Evolutionary conservation across 1,284 basidiomycete species (phyloP).

Genomic region (Austroboletus rostrupii): DNA sequence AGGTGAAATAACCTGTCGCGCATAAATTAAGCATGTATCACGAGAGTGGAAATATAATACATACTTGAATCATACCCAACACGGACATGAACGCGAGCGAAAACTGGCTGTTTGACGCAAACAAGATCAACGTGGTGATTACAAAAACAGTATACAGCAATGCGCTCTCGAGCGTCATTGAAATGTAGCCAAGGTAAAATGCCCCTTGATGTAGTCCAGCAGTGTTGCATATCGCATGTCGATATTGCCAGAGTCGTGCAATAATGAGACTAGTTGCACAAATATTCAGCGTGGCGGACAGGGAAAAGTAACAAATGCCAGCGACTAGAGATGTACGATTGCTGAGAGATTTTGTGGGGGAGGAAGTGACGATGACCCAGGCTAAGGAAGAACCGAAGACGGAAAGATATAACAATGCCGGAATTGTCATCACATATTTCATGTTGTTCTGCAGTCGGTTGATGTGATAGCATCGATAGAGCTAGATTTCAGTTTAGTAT

Average conservation of each 20-base stretch:
- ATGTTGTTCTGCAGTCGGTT: constrained; percentile 13
- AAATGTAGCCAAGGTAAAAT: constrained; percentile 22
- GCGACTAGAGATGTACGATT: constrained; percentile 12
- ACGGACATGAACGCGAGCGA: constrained; percentile 13
- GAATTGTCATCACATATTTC: background rate
- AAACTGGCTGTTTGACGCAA: constrained; percentile 12
- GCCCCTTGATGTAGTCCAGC: constrained; percentile 10
- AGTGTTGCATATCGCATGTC: constrained; percentile 6
- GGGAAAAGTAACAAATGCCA: constrained; percentile 17
- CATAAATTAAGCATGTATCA: background rate
- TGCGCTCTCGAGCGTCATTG: constrained; percentile 26
- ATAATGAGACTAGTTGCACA: constrained; percentile 13
- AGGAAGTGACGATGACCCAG: constrained; percentile 13
- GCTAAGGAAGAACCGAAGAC: constrained; percentile 16
- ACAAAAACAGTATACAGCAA: constrained; percentile 14
- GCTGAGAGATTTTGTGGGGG: constrained; percentile 10
- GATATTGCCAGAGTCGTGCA: constrained; percentile 16
- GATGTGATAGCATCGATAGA: constrained; percentile 22
- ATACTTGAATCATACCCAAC: constrained; percentile 18
- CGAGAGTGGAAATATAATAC: background rate
- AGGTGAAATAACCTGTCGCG: background rate
- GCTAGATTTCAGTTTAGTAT: constrained; percentile 9
- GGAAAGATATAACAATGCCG: constrained; percentile 13
- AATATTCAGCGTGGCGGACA: constrained; percentile 14
- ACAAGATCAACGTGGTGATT: constrained; percentile 11